phyloP scores from a whole-genome alignment of 306 rosid species.

The Cicer yamashitae region DNA sequence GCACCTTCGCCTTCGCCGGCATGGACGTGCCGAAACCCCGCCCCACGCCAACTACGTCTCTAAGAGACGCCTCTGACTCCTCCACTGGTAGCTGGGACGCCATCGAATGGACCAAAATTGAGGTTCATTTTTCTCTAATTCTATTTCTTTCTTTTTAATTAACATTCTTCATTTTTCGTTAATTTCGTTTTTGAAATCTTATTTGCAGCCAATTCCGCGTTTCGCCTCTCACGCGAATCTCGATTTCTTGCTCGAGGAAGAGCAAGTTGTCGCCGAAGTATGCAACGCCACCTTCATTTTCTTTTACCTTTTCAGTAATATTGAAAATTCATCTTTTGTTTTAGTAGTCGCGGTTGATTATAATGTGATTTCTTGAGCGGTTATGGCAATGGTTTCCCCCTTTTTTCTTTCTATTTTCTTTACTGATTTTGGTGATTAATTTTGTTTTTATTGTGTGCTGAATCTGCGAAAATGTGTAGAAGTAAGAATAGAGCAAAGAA shows the following conservation, averaged over 20 bases:
- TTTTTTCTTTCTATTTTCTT: background rate
- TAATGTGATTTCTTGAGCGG: conserved; percentile 14
- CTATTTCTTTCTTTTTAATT: background rate
- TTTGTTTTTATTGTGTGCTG: background rate
- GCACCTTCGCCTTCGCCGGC: conserved; percentile 48
- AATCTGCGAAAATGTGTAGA: conserved; percentile 30
- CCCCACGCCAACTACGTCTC: conserved; percentile 59
- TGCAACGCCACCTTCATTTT: background rate
- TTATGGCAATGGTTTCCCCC: background rate
- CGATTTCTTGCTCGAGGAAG: conserved; percentile 79
- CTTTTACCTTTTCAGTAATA: background rate
- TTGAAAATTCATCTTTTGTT: background rate
- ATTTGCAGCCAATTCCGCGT: conserved; percentile 68
- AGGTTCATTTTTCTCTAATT: conserved; percentile 52
- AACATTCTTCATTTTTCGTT: background rate
- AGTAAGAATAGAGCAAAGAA: conserved; percentile 34
- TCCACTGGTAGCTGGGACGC: conserved; percentile 86
- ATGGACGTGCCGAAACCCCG: conserved; percentile 70
- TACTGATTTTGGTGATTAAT: background rate
- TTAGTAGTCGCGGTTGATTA: conserved; percentile 12
- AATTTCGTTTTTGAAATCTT: conserved; percentile 15
- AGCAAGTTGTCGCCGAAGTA: conserved; percentile 77
- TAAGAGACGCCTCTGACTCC: conserved; percentile 66
- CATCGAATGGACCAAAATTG: conserved; percentile 87
- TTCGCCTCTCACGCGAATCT: conserved; percentile 58